Base-by-base conservation (phyloP, 1,284 basidiomycete genomes). In the Tylopilus orsonianus region DNA sequence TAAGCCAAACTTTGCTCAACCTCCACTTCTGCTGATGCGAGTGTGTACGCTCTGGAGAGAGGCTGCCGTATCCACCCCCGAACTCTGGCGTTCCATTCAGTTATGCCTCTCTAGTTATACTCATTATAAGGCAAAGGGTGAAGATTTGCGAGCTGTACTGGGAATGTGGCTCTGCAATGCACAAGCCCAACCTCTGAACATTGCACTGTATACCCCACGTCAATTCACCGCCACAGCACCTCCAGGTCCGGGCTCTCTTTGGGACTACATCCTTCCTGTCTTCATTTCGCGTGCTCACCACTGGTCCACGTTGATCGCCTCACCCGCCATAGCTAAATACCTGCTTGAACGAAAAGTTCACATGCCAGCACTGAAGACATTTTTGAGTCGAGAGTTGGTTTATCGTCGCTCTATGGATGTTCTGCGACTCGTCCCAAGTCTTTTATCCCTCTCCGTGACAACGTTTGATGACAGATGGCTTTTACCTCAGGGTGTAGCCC, bases 111-210 rank as follows among this genome's bases (percentile, higher is more conserved):
- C 29, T 5, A 8, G 18, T 22, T 33, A 34, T 19, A 14, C 8
- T 6, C 13, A 2, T 26, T 24, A 19, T 10, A 19, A 4, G 12
- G 29, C 30, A 24, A 42, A 24, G 12, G 30, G 29, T 34, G 30
- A 34, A 42, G 20, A 24, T n/a, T 22, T 42, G 16, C 19, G 30
- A 20, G 12, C 20, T 34, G 32, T 23, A 10, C 30, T 42, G 18
- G 41, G 34, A 19, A 8, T 16, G n/a, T 42, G 41, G 41, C 41
- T 42, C 12, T 22, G 41, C 41, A 42, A 42, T 34, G 41, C 41
- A 5, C 30, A 42, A 20, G 2, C 24, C 16, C 41, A 42, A 18
- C 30, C 41, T 34, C 19, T 42, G 41, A 42, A 32, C 32, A 33
- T 42, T 22, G 32, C 19, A 24, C 41, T 42, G 6, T 22, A 33